These are phyloP conservation scores for Oenanthe javanica DNA, from an alignment of 140 eudicot species.

Conservation along the genomic window DNA sequence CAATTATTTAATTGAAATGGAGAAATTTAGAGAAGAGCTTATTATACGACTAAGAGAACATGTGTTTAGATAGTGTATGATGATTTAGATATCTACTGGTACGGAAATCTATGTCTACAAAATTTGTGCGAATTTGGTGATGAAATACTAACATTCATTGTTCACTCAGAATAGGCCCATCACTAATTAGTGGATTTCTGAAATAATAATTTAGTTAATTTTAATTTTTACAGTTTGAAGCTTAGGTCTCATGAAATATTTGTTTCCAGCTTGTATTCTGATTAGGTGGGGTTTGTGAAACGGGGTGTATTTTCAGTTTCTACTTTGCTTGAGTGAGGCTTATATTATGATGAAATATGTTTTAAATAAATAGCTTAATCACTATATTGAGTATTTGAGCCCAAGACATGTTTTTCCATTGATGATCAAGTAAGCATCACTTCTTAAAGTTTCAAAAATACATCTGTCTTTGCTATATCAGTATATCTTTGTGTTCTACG, in stretches of 20 bases:
- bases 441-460: background rate
- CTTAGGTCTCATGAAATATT: background rate
- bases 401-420: background rate
- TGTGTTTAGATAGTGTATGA: background rate
- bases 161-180: background rate
- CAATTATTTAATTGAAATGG: background rate
- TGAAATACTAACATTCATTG: background rate
- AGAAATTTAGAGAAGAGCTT: background rate
- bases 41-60: background rate
- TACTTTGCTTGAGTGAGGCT: background rate
- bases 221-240: background rate
- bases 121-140: background rate
- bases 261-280: background rate
- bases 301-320: background rate
- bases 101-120: background rate
- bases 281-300: background rate
- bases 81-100: background rate
- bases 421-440: background rate
- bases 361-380: background rate
- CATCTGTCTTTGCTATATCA: background rate
- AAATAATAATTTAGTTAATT: background rate
- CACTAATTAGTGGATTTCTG: background rate
- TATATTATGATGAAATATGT: background rate
- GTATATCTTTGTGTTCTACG: background rate
- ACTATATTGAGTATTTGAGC: background rate